Base-by-base conservation (phyloP, 768 basidiomycete genomes). In the Hygrocybe coccinea region DNA sequence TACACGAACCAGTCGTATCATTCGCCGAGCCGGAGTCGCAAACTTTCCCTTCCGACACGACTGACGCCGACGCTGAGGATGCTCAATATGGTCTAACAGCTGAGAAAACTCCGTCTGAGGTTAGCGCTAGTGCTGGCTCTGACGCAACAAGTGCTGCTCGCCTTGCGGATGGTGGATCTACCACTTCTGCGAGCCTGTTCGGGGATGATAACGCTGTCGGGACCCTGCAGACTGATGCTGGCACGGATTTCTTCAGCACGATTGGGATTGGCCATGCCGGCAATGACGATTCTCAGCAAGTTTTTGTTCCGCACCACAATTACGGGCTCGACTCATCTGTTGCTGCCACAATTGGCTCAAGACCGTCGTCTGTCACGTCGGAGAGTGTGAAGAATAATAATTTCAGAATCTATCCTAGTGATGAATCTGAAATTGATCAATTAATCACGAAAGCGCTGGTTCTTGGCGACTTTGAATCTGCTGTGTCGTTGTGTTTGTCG, bases 381-480 rank as follows among this genome's bases (percentile, higher is more conserved):
- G 89, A 91, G 60, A 76, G 71, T 2, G 69, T 86, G 65, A 93
- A 89, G 72, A 84, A 76, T 60, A 87, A 86, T 60, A 87, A 85
- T 1, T 99, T 99, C 79, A 85, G 79, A 70, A 95, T 98, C 60
- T 95, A 94, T 65, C 91, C 94, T 0, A 65, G 74, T 8, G 88
- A 92, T 39, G 94, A 95, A 69, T 86, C 86, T 9, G 89, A 95
- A 58, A 85, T 85, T 0, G 95, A 98, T 64, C 78, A 84, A 17
- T 76, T 99, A 14, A 80, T 98, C 60, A 97, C 95, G 1, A 91
- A 91, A 65, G 90, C 95, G 2, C 79, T 98, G 37, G 92, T 99
- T 2, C 77, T 98, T 9, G 95, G 97, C n/a, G 95, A 99, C 69
- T 98, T 97, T 60, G 81, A 83, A 62, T 87, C 85, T 14, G 95